Base-by-base conservation (phyloP, 176 grass and related monocot species). In the Microstegium vimineum region DNA sequence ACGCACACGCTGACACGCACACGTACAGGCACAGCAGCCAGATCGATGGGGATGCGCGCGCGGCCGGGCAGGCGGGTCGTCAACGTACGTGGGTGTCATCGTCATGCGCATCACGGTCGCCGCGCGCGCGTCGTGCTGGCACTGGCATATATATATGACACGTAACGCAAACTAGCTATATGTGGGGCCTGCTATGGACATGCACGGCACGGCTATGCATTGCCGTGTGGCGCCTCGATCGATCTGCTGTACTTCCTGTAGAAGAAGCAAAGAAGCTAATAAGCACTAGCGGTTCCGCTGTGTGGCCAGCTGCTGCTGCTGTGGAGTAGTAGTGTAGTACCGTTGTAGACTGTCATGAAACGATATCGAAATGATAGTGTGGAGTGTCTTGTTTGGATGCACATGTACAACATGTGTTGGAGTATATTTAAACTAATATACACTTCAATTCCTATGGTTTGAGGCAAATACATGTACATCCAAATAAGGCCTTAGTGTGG, bases 41-140 rank as follows among this genome's bases (percentile, higher is more conserved):
- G 52, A 56, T 56, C 52, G 52, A n/a, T n/a, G n/a, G n/a, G 52
- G 52, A 57, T 10, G 8, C 8, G 8, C 18, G 49, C 5, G 5
- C n/a, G n/a, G n/a, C n/a, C 18, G 51, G n/a, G 51, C 51, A 0
- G 18, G 18, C 18, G 51, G 51, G 49, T 52, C 49, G 49, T 52
- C 18, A 6, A 5, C 25, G 27, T 37, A 11, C 12, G 22, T 12
- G 17, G 34, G 6, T 4, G 75, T 78, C 75, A 1, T 0, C 5
- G 36, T 42, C 35, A 31, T 72, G 83, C 83, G 40, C 75, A 78
- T 78, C 74, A 3, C 74, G 28, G 27, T 85, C 74, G n/a, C n/a
- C n/a, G n/a, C n/a, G n/a, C n/a, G n/a, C n/a, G n/a, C n/a, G n/a
- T n/a, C n/a, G n/a, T n/a, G n/a, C n/a, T n/a, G n/a, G n/a, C n/a